Base-by-base conservation (phyloP, 2,329 filamentous ascomycete genomes). In the Sporothrix globosa region DNA sequence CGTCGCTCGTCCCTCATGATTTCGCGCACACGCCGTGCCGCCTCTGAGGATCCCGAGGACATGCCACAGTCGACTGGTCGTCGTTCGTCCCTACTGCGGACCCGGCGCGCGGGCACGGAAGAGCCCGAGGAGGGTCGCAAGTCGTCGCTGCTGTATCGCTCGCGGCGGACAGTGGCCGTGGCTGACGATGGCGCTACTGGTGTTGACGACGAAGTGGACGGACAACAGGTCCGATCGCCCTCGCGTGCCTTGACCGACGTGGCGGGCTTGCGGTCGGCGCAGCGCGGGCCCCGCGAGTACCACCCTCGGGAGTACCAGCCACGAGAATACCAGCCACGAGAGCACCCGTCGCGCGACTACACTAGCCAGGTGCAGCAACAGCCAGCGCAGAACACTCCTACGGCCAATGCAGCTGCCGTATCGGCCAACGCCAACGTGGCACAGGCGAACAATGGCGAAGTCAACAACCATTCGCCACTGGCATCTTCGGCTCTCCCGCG, bases 191-290 rank as follows among this genome's bases (percentile, higher is more conserved):
- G 85, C 13, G 58, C n/a, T 0, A 21, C 27, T 14, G 34, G 34
- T 44, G 34, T 17, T 19, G 84, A 86, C 1, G 83, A 85, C 11
- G 67, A 67, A 13, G 24, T 46, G 17, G 65, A 52, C 44, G 52
- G 17, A 2, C 21, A n/a, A 80, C 82, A 44, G 83, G 85, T 73
- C 3, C 83, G 85, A n/a, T 82, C 84, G 2, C 86, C 87, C 0
- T 89, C 88, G 4, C 82, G 88, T 30, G 87, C 87, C 4, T 79
- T 81, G 48, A 89, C 87, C 0, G 88, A 90, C 71, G 81, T 84
- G 68, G 83, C 81, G 39, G 76, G 73, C 75, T 78, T 73, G 72
- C 80, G 74, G 72, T 75, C 75, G 70, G 75, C 73, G 69, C 77
- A 78, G 3, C 81, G 83, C 56, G 83, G 85, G 44, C 41, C 41